Evolutionary conservation across 352 stramenopile species (phyloP).

Genomic region (Thraustochytrium sp.): DNA sequence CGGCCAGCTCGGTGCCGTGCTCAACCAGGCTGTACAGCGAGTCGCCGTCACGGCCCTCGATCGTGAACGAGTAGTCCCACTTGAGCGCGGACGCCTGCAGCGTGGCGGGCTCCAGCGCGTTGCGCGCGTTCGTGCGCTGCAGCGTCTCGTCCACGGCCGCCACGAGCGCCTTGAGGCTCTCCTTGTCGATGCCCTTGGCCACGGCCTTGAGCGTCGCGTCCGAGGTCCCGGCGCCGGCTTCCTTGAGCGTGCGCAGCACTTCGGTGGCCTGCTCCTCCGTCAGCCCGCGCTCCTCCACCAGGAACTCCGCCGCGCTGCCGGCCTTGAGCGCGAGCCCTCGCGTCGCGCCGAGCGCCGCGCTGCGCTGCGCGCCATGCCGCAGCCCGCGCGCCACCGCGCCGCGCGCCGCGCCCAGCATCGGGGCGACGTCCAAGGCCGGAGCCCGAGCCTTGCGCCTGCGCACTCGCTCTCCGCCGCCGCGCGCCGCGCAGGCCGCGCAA

Average conservation of each 20-base stretch:
- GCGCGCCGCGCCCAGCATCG: no score
- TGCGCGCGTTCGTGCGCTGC: not conserved
- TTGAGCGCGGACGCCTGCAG: not conserved
- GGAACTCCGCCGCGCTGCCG: not conserved
- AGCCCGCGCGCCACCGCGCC: no score
- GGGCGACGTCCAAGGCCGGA: no score
- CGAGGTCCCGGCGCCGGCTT: not conserved
- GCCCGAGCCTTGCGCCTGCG: no score
- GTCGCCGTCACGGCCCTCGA: slow-evolving; percentile 9
- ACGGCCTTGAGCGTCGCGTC: not conserved
- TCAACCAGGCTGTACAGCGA: slow-evolving; percentile 45
- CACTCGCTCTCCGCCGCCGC: no score
- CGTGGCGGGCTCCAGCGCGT: not conserved
- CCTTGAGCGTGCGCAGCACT: not conserved
- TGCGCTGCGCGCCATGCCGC: no score
- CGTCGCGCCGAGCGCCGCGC: no score
- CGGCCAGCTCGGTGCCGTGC: slow-evolving; percentile 48
- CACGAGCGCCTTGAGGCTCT: not conserved
- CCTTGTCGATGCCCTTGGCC: not conserved
- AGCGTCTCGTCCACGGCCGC: not conserved
- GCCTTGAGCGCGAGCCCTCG: no score
- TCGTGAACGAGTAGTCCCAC: not conserved
- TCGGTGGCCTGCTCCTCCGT: not conserved
- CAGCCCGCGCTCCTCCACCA: slow-evolving; percentile 6
- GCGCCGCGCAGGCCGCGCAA: no score